phyloP scores from a whole-genome alignment of 768 basidiomycete genomes.

The Termitomyces sp. region DNA sequence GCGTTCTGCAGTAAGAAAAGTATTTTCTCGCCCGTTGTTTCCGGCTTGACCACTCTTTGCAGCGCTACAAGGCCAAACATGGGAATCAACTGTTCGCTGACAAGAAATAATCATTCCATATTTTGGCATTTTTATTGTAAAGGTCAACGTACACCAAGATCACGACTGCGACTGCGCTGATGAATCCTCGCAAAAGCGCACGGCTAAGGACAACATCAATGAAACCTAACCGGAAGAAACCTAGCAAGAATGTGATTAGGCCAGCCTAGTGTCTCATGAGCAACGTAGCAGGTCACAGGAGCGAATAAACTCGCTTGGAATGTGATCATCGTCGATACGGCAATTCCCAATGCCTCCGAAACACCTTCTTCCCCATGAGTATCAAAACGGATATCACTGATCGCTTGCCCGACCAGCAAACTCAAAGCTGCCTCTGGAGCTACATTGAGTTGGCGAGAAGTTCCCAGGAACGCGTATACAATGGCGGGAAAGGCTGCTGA shows the following conservation, averaged over 20 bases:
- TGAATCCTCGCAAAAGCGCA: slow-evolving; percentile 82
- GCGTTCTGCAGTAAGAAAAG: slow-evolving; percentile 63
- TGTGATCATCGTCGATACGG: slow-evolving; percentile 76
- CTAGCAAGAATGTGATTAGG: slow-evolving; percentile 78
- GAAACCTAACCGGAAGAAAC: slow-evolving; percentile 86
- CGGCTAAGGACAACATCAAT: slow-evolving; percentile 91
- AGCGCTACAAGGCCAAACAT: slow-evolving; percentile 78
- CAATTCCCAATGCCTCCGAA: slow-evolving; percentile 51
- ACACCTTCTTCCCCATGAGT: slow-evolving; percentile 32
- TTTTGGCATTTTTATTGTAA: not conserved
- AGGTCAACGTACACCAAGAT: slow-evolving; percentile 64
- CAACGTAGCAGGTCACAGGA: not conserved
- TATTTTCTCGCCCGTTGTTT: slow-evolving; percentile 72
- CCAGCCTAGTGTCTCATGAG: slow-evolving; percentile 50
- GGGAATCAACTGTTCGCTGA: slow-evolving; percentile 78
- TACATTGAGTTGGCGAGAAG: slow-evolving; percentile 74
- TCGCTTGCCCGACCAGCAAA: slow-evolving; percentile 81
- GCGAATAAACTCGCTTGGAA: slow-evolving; percentile 55
- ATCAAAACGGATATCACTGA: slow-evolving; percentile 60
- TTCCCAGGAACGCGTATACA: slow-evolving; percentile 87
- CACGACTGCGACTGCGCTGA: slow-evolving; percentile 79
- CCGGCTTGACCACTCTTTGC: slow-evolving; percentile 47
- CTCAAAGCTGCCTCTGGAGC: slow-evolving; percentile 88
- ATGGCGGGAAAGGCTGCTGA: slow-evolving; percentile 83
- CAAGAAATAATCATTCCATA: slow-evolving; percentile 2